Conservation (phyloP, 257 asterid species). For the Capsicum chinense region DNA sequence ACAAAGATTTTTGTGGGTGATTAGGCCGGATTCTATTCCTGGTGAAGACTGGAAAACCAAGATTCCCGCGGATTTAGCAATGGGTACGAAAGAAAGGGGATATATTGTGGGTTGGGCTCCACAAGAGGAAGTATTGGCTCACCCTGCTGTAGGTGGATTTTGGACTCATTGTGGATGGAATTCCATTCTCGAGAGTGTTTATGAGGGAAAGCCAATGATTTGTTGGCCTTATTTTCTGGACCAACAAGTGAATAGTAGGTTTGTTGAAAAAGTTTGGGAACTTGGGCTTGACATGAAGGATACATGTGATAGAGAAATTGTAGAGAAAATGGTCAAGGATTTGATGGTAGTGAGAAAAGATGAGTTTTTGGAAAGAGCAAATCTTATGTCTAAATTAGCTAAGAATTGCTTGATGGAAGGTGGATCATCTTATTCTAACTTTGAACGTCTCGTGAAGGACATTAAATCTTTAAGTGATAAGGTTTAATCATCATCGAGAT, state of each 20-base stretch:
- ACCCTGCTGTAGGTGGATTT: slow-evolving; percentile 43
- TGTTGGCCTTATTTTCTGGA: slow-evolving; percentile 61
- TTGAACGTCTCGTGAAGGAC: slow-evolving; percentile 47
- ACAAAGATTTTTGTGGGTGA: slow-evolving; percentile 55
- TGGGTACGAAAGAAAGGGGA: slow-evolving; percentile 47
- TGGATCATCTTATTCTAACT: slow-evolving; percentile 49
- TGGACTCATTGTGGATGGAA: slow-evolving; percentile 69
- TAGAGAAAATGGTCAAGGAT: slow-evolving; percentile 58
- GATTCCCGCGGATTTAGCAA: slow-evolving; percentile 38
- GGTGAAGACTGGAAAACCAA: slow-evolving; percentile 34
- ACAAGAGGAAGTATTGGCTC: slow-evolving; percentile 57
- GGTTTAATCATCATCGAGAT: not conserved
- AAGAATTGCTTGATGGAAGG: slow-evolving; percentile 42
- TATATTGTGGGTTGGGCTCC: slow-evolving; percentile 58
- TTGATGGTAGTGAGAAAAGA: slow-evolving; percentile 55
- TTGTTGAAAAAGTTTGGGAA: slow-evolving; percentile 56
- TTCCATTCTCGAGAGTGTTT: slow-evolving; percentile 52
- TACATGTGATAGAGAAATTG: slow-evolving; percentile 45
- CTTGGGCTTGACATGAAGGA: slow-evolving; percentile 69
- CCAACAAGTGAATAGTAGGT: slow-evolving; percentile 59
- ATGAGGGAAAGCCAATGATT: slow-evolving; percentile 55
- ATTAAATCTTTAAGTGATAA: slow-evolving; percentile 31
- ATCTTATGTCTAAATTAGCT: slow-evolving; percentile 45
- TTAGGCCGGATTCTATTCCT: slow-evolving; percentile 48
- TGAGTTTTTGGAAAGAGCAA: slow-evolving; percentile 47